Base-by-base conservation (phyloP, 352 stramenopile genomes). In the Phytophthora pinifolia region DNA sequence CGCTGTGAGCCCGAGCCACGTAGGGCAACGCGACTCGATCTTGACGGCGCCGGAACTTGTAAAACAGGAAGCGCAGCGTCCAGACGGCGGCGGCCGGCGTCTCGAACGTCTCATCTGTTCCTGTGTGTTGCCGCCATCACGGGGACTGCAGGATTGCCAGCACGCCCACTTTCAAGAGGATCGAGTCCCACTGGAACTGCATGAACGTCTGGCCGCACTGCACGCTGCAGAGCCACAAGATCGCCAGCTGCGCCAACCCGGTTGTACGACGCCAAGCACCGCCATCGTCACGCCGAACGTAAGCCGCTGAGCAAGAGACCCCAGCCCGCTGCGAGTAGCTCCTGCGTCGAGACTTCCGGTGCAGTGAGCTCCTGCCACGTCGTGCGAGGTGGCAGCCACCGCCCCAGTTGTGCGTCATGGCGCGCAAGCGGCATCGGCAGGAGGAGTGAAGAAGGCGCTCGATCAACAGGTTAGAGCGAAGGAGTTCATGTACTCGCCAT, bases 41-140 rank as follows among this genome's bases (percentile, higher is more conserved):
- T 98, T 98, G 35, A 97, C 89, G 7, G 83, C 73, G 3, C 88
- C 88, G 6, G 73, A 86, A 87, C 70, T 98, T 98, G 76, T 97
- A 96, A 27, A 97, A 83, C 15, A 96, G 60, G 54, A 97, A 95
- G 30, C 88, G 75, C 30, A 98, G 50, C 2, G 77, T 76, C 80
- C 77, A 96, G 20, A 79, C 52, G 0, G 68, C 58, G 1, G 65
- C 50, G 1, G 56, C 29, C 0, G 69, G 63, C 0, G 68, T 62
- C 36, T 79, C 64, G 13, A 83, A 81, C 2, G 18, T 51, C 5
- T 58, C 38, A 13, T 44, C 22, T n/a, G 27, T n/a, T 4, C 25
- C 20, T 25, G 20, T 37, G 25, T 15, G 17, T 12, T 9, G 13
- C 20, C 38, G 36, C 65, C 71, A 82, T 66, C 71, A 78, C 14